A percentile compares a stretch with the other conserved stretches of the same genome.
These are phyloP conservation scores for Turritis glabra DNA, from an alignment of 345 rosid species.

Conservation along the genomic window DNA sequence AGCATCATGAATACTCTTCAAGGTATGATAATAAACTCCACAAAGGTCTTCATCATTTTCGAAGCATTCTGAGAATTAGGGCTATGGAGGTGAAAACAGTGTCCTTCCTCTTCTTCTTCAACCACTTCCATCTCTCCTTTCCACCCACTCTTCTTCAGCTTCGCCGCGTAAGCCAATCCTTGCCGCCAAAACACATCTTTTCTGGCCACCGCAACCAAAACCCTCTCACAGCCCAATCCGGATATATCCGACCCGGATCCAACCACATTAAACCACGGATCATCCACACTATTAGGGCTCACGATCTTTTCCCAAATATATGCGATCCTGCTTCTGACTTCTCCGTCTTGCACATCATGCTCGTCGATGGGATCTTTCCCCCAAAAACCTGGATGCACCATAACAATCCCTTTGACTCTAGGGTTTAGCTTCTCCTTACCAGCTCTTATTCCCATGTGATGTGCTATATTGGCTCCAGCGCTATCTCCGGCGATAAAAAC, in stretches of 20 bases:
- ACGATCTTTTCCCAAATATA: constrained; percentile 49
- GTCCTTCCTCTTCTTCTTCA: constrained; percentile 45
- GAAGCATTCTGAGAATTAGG: constrained; percentile 39
- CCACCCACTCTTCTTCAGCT: constrained; percentile 48
- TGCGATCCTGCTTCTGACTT: constrained; percentile 18
- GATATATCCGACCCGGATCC: constrained; percentile 42
- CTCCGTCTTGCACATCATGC: constrained; percentile 34
- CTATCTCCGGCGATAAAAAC: constrained; percentile 49
- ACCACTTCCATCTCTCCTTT: constrained; percentile 41
- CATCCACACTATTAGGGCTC: constrained; percentile 39
- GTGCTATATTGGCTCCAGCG: constrained; percentile 53
- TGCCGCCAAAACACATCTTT: constrained; percentile 48
- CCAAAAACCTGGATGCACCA: constrained; percentile 51
- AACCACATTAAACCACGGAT: constrained; percentile 55
- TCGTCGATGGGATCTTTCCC: constrained; percentile 46
- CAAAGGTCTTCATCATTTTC: constrained; percentile 36
- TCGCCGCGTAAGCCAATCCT: constrained; percentile 46
- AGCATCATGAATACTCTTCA: not conserved
- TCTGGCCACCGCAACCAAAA: constrained; percentile 54
- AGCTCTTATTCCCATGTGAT: constrained; percentile 44
- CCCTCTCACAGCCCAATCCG: constrained; percentile 41
- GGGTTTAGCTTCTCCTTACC: constrained; percentile 30
- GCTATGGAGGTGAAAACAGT: constrained; percentile 43
- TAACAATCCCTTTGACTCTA: constrained; percentile 35
- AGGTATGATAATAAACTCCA: constrained; percentile 38